A percentile compares a stretch with the other conserved stretches of the same genome.
phyloP scores from a whole-genome alignment of 257 asterid species.

The Scutellaria minor region DNA sequence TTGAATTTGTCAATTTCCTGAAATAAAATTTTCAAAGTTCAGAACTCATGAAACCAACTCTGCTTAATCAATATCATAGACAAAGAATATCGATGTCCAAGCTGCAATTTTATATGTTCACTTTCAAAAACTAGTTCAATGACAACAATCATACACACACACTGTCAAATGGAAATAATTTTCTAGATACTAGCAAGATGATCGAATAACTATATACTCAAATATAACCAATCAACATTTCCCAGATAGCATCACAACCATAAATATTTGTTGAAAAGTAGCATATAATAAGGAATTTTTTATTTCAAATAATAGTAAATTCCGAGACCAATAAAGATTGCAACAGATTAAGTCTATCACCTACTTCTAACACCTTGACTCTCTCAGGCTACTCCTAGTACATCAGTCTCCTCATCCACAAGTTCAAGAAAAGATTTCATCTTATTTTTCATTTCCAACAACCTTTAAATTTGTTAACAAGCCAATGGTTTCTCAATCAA shows the following conservation, averaged over 20 bases:
- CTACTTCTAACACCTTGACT: background rate
- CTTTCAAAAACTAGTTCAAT: conserved; percentile 13
- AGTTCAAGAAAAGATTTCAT: background rate
- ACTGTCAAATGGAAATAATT: background rate
- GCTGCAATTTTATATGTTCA: background rate
- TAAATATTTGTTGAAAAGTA: background rate
- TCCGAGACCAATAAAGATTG: background rate
- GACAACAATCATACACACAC: background rate
- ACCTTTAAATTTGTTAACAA: background rate
- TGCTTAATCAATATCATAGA: background rate
- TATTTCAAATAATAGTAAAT: background rate
- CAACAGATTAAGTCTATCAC: background rate
- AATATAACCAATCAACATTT: background rate
- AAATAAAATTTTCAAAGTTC: background rate
- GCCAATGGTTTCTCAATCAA: background rate
- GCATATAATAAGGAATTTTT: background rate
- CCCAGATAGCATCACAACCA: background rate
- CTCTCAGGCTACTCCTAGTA: background rate
- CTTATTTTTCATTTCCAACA: background rate
- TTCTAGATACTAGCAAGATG: background rate
- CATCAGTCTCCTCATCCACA: background rate
- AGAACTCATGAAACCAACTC: background rate
- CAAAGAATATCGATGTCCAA: background rate
- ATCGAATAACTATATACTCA: background rate
- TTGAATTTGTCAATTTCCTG: no score